Evolutionary conservation across 1,284 basidiomycete species (phyloP), one percentile per base, ranked within the genome.

Genomic region (Pyrrhoderma noxium): DNA sequence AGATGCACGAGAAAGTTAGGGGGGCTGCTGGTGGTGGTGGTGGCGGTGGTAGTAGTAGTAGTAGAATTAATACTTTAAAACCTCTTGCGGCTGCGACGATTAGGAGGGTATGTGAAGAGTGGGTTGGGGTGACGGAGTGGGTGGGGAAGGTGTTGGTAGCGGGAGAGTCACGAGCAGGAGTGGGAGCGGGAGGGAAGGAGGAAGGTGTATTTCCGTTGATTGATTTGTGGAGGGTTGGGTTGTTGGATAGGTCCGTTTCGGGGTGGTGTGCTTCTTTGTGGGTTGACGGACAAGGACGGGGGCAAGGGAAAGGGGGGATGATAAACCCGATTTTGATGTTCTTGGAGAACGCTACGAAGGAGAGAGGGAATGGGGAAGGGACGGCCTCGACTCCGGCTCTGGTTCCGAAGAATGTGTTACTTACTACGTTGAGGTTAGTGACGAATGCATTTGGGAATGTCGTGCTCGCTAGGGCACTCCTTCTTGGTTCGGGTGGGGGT

Each of bases 141-240:
- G 66, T 92, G 0, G 61, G 70, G 0, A 54, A 61, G 3, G 66
- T 67, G 0, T 76, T 93, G n/a, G n/a, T n/a, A n/a, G n/a, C n/a
- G n/a, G n/a, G n/a, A n/a, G n/a, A n/a, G n/a, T n/a, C n/a, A n/a
- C n/a, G n/a, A n/a, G n/a, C n/a, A n/a, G n/a, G n/a, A n/a, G n/a
- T n/a, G n/a, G n/a, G n/a, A n/a, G n/a, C n/a, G n/a, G n/a, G n/a
- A n/a, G n/a, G n/a, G 0, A 71, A 79, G 1, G 58, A 75, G 0
- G 73, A 76, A 9, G 72, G 81, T 41, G 71, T 91, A 8, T 94
- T 93, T 68, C 91, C 92, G 0, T 63, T 93, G 1, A 76, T 85
- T 8, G 92, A 94, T 61, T 72, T 93, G 53, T 93, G 89, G 88
- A 76, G 91, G 1, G 72, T 94, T 0, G 85, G 82, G 0, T 64